Base-by-base conservation (phyloP, 1,284 basidiomycete species). In the Ceratobasidium sp. region DNA sequence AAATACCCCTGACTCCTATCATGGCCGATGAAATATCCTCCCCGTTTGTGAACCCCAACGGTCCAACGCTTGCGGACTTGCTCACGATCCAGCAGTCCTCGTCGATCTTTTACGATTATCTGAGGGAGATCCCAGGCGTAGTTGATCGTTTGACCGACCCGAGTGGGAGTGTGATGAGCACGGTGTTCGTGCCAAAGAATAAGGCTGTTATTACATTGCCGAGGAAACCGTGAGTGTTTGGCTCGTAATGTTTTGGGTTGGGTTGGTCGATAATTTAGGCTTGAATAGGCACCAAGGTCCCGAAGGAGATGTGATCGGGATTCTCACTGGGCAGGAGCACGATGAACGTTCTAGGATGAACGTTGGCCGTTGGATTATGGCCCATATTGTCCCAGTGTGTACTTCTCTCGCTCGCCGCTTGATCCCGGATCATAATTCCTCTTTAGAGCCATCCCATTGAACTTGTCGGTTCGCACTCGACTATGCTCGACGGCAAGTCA, bases 91-190 rank as follows among this genome's bases (percentile, higher is more conserved):
- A 76, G 14, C 53, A 73, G 11, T 53, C 36, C n/a, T 63, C 76
- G 7, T 69, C 75, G 15, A 74, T 79, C 72, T 77, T 77, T 72
- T 79, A 76, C 67, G 77, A 76, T 75, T 79, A 79, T 67, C n/a
- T 60, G 2, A 50, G 78, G 0, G 76, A 77, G 24, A 62, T 75
- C 5, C 48, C 63, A 9, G 48, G 53, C n/a, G 63, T 78, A 41
- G 75, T 76, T 1, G 65, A 69, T 41, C 71, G 75, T 0, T 17
- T 72, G 44, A 69, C 73, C 14, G 66, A 75, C 59, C 45, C 66
- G 19, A 63, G 66, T 17, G 56, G 57, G 4, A 41, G 44, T 22
- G 50, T 56, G 33, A 53, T 31, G 59, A 75, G 59, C n/a, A 77
- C 76, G n/a, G 48, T 79, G 33, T 54, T 78, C 56, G 77, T 77